Evolutionary conservation across 2,329 filamentous ascomycete species (phyloP).

Genomic region (Apiospora hydei): DNA sequence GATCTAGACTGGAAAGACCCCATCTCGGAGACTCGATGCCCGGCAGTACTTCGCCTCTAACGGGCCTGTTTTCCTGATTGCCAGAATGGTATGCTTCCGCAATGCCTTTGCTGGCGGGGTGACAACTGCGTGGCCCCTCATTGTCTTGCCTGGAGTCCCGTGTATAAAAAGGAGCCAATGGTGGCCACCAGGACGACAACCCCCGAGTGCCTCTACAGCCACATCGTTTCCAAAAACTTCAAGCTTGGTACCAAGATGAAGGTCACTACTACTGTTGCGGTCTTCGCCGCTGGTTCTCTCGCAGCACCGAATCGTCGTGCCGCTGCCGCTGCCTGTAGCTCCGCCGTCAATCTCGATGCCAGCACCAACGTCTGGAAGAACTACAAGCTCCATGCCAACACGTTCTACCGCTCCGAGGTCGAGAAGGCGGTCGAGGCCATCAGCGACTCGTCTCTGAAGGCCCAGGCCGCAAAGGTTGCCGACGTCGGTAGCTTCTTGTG

Average conservation of each 20-base stretch:
- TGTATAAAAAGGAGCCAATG: conserved; percentile 33
- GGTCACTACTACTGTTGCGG: conserved; percentile 37
- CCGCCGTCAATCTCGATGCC: conserved; percentile 41
- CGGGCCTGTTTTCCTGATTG: conserved; percentile 45
- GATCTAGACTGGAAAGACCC: conserved; percentile 33
- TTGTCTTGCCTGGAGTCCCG: not conserved
- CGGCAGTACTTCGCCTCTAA: conserved; percentile 39
- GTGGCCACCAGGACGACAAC: not conserved
- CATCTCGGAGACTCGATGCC: conserved; percentile 40
- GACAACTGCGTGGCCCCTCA: not conserved
- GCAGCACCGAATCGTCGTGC: conserved; percentile 36
- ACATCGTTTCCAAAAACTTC: conserved; percentile 28
- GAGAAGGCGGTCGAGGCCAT: conserved; percentile 37
- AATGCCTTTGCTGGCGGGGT: not conserved
- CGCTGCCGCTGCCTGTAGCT: conserved; percentile 31
- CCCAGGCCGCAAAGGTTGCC: conserved; percentile 59
- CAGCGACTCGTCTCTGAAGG: conserved; percentile 58
- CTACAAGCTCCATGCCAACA: conserved; percentile 44
- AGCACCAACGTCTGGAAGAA: conserved; percentile 41
- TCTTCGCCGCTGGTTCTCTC: conserved; percentile 39
- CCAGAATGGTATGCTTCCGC: conserved; percentile 29
- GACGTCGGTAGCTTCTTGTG: conserved; percentile 63
- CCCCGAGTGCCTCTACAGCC: conserved; percentile 26
- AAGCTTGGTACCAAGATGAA: conserved; percentile 38
- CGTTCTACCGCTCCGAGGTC: conserved; percentile 42